Evolutionary conservation across 2,329 filamentous ascomycete species (phyloP).

Genomic region (Chaetomiaceae sp.): DNA sequence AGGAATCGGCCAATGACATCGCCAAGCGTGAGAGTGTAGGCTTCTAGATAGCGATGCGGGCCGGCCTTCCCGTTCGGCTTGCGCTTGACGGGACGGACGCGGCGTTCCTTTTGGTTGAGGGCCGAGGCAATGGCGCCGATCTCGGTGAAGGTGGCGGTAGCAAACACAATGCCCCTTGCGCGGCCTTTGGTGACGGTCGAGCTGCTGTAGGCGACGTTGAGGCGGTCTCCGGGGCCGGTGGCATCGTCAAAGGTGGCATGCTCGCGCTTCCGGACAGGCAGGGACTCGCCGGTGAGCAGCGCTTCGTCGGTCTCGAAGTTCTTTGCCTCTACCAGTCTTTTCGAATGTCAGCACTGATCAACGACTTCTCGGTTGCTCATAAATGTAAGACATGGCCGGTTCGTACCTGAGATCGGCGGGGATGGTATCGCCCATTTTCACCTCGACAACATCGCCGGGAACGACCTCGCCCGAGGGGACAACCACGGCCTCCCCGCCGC

Average conservation of each 20-base stretch:
- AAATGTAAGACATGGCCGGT: no score
- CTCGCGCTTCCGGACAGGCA: constrained; percentile 62
- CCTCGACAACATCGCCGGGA: constrained; percentile 62
- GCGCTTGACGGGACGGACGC: constrained; percentile 40
- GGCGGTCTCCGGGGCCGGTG: constrained; percentile 60
- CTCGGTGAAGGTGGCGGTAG: constrained; percentile 58
- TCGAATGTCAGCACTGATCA: not conserved
- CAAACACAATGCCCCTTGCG: constrained; percentile 63
- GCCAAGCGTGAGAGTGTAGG: constrained; percentile 29
- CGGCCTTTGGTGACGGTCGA: constrained; percentile 67
- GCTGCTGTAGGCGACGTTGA: constrained; percentile 66
- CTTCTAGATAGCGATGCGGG: constrained; percentile 34
- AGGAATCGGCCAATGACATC: constrained; percentile 34
- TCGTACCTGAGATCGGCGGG: constrained; percentile 61
- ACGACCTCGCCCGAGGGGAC: constrained; percentile 63
- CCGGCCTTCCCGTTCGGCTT: constrained; percentile 41
- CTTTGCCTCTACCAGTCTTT: constrained; percentile 56
- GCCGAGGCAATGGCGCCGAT: constrained; percentile 52
- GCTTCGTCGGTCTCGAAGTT: constrained; percentile 75
- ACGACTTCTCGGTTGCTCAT: no score
- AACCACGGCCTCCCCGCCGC: constrained; percentile 47
- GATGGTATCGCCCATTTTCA: constrained; percentile 69
- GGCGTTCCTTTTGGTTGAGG: constrained; percentile 47
- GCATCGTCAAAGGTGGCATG: constrained; percentile 44
- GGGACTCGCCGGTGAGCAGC: constrained; percentile 67